phyloP scores from a whole-genome alignment of 306 rosid species.

The Boehmeria nivea region DNA sequence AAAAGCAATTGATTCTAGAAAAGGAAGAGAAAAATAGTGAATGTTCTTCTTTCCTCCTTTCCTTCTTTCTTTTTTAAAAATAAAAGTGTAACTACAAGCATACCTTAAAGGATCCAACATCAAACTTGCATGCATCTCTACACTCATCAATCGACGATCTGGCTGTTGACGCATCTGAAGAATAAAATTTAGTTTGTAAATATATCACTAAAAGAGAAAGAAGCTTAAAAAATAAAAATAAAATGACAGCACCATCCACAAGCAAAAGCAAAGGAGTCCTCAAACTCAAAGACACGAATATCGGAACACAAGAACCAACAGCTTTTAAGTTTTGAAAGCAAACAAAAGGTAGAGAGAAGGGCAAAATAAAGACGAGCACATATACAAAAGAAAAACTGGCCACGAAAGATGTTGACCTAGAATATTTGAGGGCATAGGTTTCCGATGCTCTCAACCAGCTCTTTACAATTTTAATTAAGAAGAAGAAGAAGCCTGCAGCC shows the following conservation, averaged over 20 bases:
- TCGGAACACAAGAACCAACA: background rate
- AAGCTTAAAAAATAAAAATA: background rate
- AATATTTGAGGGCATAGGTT: slow-evolving; percentile 35
- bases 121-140: slow-evolving; percentile 24
- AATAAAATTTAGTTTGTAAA: background rate
- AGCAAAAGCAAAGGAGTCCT: background rate
- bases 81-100: background rate
- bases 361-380: no score
- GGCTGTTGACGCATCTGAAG: slow-evolving; percentile 33
- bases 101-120: slow-evolving; percentile 49
- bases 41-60: no score
- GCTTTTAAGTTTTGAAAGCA: no score
- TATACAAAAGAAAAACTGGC: slow-evolving; percentile 7
- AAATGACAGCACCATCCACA: background rate
- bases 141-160: slow-evolving; percentile 14
- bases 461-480: slow-evolving; percentile 30
- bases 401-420: slow-evolving; percentile 43
- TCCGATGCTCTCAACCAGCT: slow-evolving; percentile 51
- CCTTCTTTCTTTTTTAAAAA: background rate
- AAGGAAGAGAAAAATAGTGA: no score
- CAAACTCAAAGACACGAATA: background rate
- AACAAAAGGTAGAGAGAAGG: no score
- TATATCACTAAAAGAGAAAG: background rate
- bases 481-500: slow-evolving; percentile 45
- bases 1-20: no score